Conservation (phyloP, 2,329 filamentous ascomycete species). For the Myrmaecium sp. region DNA sequence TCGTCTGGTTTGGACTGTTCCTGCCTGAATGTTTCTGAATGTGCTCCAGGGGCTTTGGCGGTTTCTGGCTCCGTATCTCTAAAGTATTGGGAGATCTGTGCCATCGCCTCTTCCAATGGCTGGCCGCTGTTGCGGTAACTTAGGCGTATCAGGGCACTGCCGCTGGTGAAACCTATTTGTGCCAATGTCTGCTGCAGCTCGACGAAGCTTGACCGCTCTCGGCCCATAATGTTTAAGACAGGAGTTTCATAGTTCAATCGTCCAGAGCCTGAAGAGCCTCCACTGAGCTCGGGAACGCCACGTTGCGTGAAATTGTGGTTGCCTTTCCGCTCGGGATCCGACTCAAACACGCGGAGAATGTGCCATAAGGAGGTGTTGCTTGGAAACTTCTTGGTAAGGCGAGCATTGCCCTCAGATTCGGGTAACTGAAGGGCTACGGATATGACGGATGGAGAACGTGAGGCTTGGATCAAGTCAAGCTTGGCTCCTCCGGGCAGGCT, state of each 20-base stretch:
- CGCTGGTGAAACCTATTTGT: constrained; percentile 74
- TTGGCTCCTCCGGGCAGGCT: constrained; percentile 75
- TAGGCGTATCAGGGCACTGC: constrained; percentile 62
- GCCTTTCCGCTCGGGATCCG: constrained; percentile 29
- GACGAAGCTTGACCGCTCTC: constrained; percentile 57
- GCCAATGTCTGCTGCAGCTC: constrained; percentile 81
- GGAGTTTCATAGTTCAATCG: constrained; percentile 80
- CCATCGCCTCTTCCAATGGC: constrained; percentile 73
- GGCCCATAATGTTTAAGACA: constrained; percentile 65
- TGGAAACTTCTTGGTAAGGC: constrained; percentile 70
- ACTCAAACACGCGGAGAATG: constrained; percentile 78
- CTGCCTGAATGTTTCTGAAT: constrained; percentile 13
- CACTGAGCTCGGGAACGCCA: constrained; percentile 48
- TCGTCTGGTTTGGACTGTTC: constrained; percentile 11
- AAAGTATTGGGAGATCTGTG: constrained; percentile 63
- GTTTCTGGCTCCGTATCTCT: constrained; percentile 22
- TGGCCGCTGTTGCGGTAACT: constrained; percentile 59
- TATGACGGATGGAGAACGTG: constrained; percentile 69
- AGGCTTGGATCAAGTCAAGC: constrained; percentile 76
- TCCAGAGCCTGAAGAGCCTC: constrained; percentile 40
- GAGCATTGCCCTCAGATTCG: constrained; percentile 51
- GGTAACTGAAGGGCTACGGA: constrained; percentile 81
- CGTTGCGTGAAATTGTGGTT: constrained; percentile 68
- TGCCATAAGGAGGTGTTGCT: constrained; percentile 83
- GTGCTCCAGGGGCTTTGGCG: constrained; percentile 10